Conservation (phyloP, 129 eudicot species). For the Rutidosis leptorrhynchoides region DNA sequence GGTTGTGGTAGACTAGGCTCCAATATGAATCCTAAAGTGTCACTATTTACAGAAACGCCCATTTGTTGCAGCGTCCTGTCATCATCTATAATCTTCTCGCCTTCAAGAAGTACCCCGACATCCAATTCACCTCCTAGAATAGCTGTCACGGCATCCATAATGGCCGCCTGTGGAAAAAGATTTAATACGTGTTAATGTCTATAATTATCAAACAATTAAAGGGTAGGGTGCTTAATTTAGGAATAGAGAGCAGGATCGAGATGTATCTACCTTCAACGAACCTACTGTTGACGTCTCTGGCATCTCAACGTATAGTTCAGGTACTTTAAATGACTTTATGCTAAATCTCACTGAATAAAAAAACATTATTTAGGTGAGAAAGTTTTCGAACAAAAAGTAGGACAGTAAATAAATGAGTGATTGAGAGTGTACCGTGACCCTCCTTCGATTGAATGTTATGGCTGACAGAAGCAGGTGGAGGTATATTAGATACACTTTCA, state of each 20-base stretch:
- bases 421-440: constrained; percentile 46
- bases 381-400: neutral
- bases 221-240: constrained; percentile 3
- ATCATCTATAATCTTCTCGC: constrained; percentile 84
- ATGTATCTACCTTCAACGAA: constrained; percentile 75
- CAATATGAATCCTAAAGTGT: constrained; percentile 63
- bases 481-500: constrained; percentile 71
- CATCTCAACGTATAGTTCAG: constrained; percentile 89
- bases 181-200: constrained; percentile 6
- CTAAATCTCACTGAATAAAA: constrained; percentile 67
- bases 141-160: constrained; percentile 77
- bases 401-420: constrained; percentile 4
- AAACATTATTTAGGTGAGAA: constrained; percentile 33
- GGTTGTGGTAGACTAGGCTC: constrained; percentile 62
- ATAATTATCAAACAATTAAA: neutral
- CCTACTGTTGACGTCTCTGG: constrained; percentile 91
- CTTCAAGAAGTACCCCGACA: constrained; percentile 84
- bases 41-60: constrained; percentile 52
- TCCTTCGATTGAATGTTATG: constrained; percentile 45
- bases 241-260: neutral
- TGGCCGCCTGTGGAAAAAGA: constrained; percentile 49
- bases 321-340: constrained; percentile 89
- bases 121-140: constrained; percentile 75
- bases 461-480: constrained; percentile 36
- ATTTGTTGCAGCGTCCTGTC: constrained; percentile 71